Evolutionary conservation across 169 alveolate species (phyloP).

Genomic region (Babesia caballi): DNA sequence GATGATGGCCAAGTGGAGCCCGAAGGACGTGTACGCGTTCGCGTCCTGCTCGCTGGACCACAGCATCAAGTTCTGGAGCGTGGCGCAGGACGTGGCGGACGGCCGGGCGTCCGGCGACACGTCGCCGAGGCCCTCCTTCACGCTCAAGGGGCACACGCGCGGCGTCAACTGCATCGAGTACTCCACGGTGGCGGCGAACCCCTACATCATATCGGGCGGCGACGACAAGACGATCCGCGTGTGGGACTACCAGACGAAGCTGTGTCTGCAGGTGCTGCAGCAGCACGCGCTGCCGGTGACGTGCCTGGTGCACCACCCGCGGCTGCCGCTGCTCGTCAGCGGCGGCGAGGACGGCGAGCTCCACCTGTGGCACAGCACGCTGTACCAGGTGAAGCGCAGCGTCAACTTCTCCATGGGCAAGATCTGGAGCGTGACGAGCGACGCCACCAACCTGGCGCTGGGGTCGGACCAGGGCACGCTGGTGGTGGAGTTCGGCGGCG

Average conservation of each 20-base stretch:
- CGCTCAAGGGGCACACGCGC: slow-evolving; percentile 94
- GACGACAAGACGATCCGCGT: slow-evolving; percentile 95
- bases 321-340: slow-evolving; percentile 90
- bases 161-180: slow-evolving; percentile 95
- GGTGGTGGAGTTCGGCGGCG: slow-evolving; percentile 94
- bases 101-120: slow-evolving; percentile 44
- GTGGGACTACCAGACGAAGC: slow-evolving; percentile 98
- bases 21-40: slow-evolving; percentile 93
- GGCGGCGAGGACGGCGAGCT: slow-evolving; percentile 96
- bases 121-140: slow-evolving; percentile 88
- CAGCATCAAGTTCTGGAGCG: slow-evolving; percentile 93
- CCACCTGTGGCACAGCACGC: slow-evolving; percentile 93
- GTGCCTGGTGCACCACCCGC: slow-evolving; percentile 91
- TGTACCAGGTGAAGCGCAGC: slow-evolving; percentile 89
- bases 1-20: slow-evolving; percentile 96
- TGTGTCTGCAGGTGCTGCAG: slow-evolving; percentile 92
- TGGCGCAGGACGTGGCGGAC: slow-evolving; percentile 58
- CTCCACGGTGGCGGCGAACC: slow-evolving; percentile 85
- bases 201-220: slow-evolving; percentile 93
- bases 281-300: slow-evolving; percentile 93
- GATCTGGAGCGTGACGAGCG: slow-evolving; percentile 89
- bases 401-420: slow-evolving; percentile 91
- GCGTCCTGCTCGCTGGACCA: slow-evolving; percentile 95
- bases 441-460: slow-evolving; percentile 77
- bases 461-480: slow-evolving; percentile 89